Conservation (phyloP, 805 yeast species). For the baker's yeast (Saccharomyces cerevisiae) region DNA sequence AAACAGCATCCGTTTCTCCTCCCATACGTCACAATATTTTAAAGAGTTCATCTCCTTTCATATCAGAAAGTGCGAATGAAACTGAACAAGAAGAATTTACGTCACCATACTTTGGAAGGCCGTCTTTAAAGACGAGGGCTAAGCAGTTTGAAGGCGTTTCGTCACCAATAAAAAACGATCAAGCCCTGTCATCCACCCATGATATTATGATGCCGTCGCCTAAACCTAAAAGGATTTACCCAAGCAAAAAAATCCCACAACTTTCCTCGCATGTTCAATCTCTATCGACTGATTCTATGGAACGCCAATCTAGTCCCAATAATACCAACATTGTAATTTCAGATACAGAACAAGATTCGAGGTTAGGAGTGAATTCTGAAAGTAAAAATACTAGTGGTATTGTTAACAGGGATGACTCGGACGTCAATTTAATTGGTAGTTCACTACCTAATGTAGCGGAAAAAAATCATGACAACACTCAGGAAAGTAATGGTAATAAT, state of each 20-base stretch:
- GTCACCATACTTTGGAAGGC: slow-evolving; percentile 10
- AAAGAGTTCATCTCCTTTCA: neutral
- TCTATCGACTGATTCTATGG: neutral
- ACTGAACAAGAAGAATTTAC: slow-evolving; percentile 1
- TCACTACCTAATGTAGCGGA: neutral
- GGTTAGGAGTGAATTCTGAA: neutral
- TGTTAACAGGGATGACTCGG: slow-evolving; percentile 1
- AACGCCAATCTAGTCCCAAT: neutral
- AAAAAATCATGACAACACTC: neutral
- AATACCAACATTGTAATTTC: slow-evolving; percentile 9
- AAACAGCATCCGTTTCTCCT: neutral
- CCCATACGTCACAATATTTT: neutral
- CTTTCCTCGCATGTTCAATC: neutral
- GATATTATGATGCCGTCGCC: neutral
- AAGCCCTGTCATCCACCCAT: neutral
- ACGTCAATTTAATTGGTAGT: slow-evolving; percentile 16
- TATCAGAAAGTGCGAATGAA: neutral
- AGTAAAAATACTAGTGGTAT: neutral
- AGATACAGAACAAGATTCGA: slow-evolving; percentile 15
- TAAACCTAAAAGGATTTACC: neutral
- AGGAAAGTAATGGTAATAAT: neutral
- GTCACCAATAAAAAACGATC: neutral
- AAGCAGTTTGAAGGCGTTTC: neutral
- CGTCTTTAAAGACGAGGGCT: slow-evolving; percentile 4
- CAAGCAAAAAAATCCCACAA: neutral